phyloP scores from a whole-genome alignment of 441 rosid genomes.

The Adansonia rubrostipa region DNA sequence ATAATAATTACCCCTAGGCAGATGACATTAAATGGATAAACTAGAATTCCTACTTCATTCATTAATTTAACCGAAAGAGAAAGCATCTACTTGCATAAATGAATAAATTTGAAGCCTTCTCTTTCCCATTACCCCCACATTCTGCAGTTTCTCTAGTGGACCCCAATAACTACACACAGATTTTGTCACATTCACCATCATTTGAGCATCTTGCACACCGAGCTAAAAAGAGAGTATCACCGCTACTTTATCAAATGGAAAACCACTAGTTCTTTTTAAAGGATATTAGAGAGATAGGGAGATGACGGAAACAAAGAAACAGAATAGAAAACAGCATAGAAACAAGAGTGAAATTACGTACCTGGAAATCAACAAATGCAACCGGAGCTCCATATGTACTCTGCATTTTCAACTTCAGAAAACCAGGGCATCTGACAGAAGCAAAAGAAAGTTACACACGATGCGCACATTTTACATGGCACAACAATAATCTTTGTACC shows the following conservation, averaged over 20 bases:
- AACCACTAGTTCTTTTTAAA: not conserved
- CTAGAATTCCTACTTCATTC: not conserved
- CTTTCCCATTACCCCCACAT: not conserved
- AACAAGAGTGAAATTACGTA: conserved; percentile 30
- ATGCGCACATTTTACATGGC: conserved; percentile 15
- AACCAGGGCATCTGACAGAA: conserved; percentile 66
- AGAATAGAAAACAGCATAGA: not conserved
- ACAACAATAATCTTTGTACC: conserved; percentile 42
- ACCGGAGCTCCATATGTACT: conserved; percentile 80
- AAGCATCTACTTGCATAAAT: not conserved
- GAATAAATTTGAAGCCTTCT: not conserved
- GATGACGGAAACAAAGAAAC: not conserved
- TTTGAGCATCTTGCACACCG: not conserved
- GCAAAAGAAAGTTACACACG: conserved; percentile 22
- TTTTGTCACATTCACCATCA: not conserved
- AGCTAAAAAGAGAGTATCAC: not conserved
- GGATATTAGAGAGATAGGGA: not conserved
- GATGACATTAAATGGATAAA: not conserved
- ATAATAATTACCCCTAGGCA: not conserved
- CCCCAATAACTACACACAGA: not conserved
- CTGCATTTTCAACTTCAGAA: conserved; percentile 84
- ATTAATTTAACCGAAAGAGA: not conserved
- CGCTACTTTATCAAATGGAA: not conserved
- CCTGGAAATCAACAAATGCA: conserved; percentile 93
- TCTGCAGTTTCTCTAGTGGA: not conserved